Evolutionary conservation across 768 basidiomycete genomes (phyloP).

Genomic region (Mrakia blollopis): DNA sequence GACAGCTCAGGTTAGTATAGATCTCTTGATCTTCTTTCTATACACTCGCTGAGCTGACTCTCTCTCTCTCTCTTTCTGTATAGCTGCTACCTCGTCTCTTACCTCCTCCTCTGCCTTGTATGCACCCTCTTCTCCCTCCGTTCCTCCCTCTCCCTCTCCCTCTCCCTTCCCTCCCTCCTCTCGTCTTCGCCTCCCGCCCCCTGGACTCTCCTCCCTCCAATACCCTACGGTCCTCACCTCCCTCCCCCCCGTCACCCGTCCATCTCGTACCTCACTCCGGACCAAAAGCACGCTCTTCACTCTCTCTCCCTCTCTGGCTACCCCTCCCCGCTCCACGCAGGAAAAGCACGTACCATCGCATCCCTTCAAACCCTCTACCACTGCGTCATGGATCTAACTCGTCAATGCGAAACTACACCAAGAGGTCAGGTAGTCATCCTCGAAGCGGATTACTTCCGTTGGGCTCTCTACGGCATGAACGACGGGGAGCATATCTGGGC

Average conservation of each 20-base stretch:
- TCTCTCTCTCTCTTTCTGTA: neutral
- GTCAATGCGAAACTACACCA: slow-evolving; percentile 17
- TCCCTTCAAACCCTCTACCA: slow-evolving; percentile 11
- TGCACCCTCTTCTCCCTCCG: slow-evolving; percentile 6
- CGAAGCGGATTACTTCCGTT: slow-evolving; percentile 30
- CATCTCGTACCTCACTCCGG: slow-evolving; percentile 23
- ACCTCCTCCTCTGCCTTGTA: slow-evolving; percentile 3
- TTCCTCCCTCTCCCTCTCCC: neutral
- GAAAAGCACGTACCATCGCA: slow-evolving; percentile 1
- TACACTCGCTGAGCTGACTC: neutral
- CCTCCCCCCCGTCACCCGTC: slow-evolving; percentile 23
- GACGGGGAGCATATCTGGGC: slow-evolving; percentile 33
- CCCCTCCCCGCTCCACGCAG: neutral
- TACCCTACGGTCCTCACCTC: slow-evolving; percentile 27
- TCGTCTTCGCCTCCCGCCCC: neutral
- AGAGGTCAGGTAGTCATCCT: slow-evolving; percentile 26
- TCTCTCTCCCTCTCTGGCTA: slow-evolving; percentile 4
- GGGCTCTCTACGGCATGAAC: slow-evolving; percentile 14
- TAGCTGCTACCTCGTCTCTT: neutral
- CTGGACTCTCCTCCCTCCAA: slow-evolving; percentile 16
- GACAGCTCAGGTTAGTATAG: neutral
- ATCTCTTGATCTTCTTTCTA: neutral
- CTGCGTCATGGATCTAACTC: slow-evolving; percentile 16
- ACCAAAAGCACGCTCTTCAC: slow-evolving; percentile 21
- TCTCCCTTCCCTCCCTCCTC: neutral